phyloP scores from a whole-genome alignment of 441 rosid species.

The Iberis amara region DNA sequence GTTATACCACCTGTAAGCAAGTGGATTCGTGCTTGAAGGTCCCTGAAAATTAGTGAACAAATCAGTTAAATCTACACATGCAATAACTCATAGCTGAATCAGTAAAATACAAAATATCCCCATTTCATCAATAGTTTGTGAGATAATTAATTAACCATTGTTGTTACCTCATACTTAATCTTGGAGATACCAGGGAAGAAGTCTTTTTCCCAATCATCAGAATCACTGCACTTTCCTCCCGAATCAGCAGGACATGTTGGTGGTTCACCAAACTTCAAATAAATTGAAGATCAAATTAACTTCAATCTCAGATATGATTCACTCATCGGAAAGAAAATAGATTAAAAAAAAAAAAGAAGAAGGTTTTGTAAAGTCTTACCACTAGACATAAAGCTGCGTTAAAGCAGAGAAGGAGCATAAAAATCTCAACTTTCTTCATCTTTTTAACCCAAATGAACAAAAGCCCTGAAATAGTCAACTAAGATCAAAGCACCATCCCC shows the following conservation, averaged over 20 bases:
- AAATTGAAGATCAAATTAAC: neutral
- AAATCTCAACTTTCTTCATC: neutral
- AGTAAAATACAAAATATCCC: neutral
- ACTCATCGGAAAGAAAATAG: neutral
- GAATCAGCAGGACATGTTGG: slow-evolving; percentile 71
- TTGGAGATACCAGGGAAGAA: slow-evolving; percentile 79
- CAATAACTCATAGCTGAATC: neutral
- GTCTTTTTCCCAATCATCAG: slow-evolving; percentile 84
- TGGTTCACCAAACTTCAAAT: slow-evolving; percentile 50
- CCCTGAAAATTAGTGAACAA: slow-evolving; percentile 44
- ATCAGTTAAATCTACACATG: slow-evolving; percentile 3
- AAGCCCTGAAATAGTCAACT: neutral
- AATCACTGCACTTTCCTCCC: slow-evolving; percentile 34
- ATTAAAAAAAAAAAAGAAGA: neutral
- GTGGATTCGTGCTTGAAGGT: slow-evolving; percentile 66
- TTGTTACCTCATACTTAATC: slow-evolving; percentile 72
- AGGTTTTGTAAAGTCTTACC: slow-evolving; percentile 35
- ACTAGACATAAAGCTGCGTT: slow-evolving; percentile 29
- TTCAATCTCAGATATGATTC: neutral
- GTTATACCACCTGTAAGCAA: slow-evolving; percentile 84
- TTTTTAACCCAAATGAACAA: neutral
- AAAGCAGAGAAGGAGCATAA: neutral
- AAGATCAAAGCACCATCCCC: neutral
- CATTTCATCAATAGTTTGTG: too few species aligned
- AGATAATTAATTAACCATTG: too few species aligned